Percentiles rank a stretch among this genome's conserved stretches.
Conservation (phyloP, 2,329 filamentous ascomycete species). For the Penicillium sp. region DNA sequence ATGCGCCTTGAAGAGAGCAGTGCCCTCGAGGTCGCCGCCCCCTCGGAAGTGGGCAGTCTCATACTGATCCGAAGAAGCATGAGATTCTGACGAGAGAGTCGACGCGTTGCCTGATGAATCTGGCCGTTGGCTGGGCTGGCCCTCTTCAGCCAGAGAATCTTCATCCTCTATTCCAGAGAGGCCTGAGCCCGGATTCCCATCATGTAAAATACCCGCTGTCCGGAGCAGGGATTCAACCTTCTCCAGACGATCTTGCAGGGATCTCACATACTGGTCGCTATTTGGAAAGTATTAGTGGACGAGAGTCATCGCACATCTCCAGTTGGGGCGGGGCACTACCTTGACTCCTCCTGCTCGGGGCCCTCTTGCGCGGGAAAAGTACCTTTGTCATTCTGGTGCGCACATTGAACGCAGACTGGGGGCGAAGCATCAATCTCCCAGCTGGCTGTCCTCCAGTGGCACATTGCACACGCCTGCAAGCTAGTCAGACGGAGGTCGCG, state of each 20-base stretch:
- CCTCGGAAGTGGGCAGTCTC: slow-evolving; percentile 19
- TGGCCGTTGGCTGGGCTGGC: slow-evolving; percentile 6
- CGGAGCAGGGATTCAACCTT: slow-evolving; percentile 83
- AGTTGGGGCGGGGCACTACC: not conserved
- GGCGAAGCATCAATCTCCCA: slow-evolving; percentile 85
- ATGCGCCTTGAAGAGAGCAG: slow-evolving; percentile 78
- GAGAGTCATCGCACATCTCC: not conserved
- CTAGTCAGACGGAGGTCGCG: slow-evolving; percentile 5
- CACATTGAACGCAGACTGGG: slow-evolving; percentile 68
- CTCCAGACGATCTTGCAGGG: slow-evolving; percentile 82
- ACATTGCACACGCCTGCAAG: slow-evolving; percentile 78
- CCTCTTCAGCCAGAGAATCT: slow-evolving; percentile 9
- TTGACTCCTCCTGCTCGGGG: slow-evolving; percentile 80
- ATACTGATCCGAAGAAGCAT: slow-evolving; percentile 3
- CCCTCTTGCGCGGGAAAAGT: slow-evolving; percentile 71
- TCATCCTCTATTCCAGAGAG: slow-evolving; percentile 22
- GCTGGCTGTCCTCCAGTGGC: slow-evolving; percentile 80
- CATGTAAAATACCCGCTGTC: slow-evolving; percentile 73
- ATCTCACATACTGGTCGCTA: slow-evolving; percentile 89
- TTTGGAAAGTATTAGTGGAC: not conserved
- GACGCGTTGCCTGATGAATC: slow-evolving; percentile 4
- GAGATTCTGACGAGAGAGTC: slow-evolving; percentile 4
- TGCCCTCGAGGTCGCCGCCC: slow-evolving; percentile 51
- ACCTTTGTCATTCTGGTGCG: slow-evolving; percentile 91
- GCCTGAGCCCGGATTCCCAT: slow-evolving; percentile 62